Evolutionary conservation across 306 rosid genomes (phyloP), one percentile per base, ranked within the genome.

Genomic region (Castanea crenata): DNA sequence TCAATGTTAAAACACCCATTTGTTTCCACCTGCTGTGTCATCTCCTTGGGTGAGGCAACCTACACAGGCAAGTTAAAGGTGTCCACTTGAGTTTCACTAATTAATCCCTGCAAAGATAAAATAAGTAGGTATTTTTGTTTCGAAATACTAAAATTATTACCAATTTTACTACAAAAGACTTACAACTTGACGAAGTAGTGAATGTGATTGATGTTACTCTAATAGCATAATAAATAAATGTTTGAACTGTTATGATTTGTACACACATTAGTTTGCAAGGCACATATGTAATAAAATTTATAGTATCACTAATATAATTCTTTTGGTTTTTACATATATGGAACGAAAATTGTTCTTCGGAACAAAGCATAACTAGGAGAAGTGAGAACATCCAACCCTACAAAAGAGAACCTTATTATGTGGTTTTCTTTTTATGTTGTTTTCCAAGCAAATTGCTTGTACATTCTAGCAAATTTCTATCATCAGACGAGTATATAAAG

Each of bases 1-100:
- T 62, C 79, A 13, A 76, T 63, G 73, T 7, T 16, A 29, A 76
- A 76, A 76, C 61, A 27, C 18, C 78, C 78, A 41, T 59, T 59
- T 32, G 51, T 21, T 38, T 75, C 57, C 14, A 61, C 55, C 5
- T 11, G 20, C 15, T 14, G 16, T 27, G n/a, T 32, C 25, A 76
- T 15, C 21, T 76, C 79, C 49, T 46, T 16, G 3, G 73, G 35
- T 21, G 79, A 76, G 6, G 70, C 23, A 15, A 15, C 5, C 18
- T 63, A 63, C 1, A 49, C 3, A 5, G 79, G 79, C 4, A 76
- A 4, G 58, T 76, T 76, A 68, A 76, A 76, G 8, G 71, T 25
- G 62, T 76, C 31, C 61, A 64, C 61, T 63, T 63, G 16, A 13
- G 64, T 73, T n/a, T 76, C 79, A 25, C 38, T 8, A 58, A 75